phyloP scores from a whole-genome alignment of 495 filamentous ascomycete species.

The Lasiosphaeriaceae sp. region DNA sequence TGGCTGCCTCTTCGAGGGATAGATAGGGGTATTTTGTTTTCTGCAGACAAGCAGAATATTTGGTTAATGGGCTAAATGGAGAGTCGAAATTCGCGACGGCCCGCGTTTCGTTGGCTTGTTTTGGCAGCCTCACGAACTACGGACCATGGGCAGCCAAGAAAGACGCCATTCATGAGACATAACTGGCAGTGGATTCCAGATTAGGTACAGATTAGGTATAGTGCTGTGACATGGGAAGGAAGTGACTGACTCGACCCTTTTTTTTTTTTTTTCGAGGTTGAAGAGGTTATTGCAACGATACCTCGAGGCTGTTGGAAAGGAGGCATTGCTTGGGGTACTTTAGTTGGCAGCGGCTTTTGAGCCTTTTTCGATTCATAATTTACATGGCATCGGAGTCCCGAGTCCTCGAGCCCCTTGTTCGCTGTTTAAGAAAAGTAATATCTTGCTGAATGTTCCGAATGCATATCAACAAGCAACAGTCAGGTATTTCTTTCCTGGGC shows the following conservation, averaged over 20 bases:
- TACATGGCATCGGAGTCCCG: not conserved
- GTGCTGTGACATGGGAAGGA: too few species aligned
- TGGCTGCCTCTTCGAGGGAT: constrained; percentile 4
- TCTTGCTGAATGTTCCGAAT: too few species aligned
- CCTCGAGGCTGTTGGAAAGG: not conserved
- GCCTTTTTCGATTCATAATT: not conserved
- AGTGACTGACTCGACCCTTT: not conserved
- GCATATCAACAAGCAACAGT: too few species aligned
- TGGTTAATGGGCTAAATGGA: not conserved
- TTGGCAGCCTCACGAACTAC: too few species aligned
- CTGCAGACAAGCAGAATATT: not conserved
- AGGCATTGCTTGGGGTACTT: not conserved
- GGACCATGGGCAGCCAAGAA: too few species aligned
- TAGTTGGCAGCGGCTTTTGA: not conserved
- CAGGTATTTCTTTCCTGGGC: too few species aligned
- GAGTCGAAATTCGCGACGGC: not conserved
- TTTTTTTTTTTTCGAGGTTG: not conserved
- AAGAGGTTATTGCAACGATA: not conserved
- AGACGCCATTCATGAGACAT: too few species aligned
- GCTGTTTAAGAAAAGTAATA: not conserved
- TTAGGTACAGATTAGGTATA: too few species aligned
- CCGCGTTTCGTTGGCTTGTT: not conserved
- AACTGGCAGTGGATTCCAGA: too few species aligned
- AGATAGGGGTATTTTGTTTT: not conserved
- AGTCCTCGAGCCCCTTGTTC: not conserved